Evolutionary conservation across 768 basidiomycete species (phyloP).

Genomic region (Boletus reticuloceps): DNA sequence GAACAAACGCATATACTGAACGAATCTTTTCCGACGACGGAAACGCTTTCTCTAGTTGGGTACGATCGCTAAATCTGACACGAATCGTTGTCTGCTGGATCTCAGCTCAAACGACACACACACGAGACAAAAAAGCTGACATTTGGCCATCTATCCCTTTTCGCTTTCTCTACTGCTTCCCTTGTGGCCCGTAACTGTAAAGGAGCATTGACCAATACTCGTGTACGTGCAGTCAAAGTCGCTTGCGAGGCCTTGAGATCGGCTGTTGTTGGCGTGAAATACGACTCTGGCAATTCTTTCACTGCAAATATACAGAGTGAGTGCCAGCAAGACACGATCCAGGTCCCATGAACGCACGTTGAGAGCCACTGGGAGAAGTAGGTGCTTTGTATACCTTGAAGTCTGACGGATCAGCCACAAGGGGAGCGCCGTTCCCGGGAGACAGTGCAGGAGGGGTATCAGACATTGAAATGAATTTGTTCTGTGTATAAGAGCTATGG

Average conservation of each 20-base stretch:
- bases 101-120: conserved; percentile 9
- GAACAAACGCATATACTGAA: conserved; percentile 83
- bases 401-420: conserved; percentile 13
- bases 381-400: conserved; percentile 54
- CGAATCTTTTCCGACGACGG: conserved; percentile 77
- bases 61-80: conserved; percentile 77
- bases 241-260: conserved; percentile 71
- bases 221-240: conserved; percentile 56
- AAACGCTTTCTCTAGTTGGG: conserved; percentile 76
- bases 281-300: conserved; percentile 66
- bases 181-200: conserved; percentile 61
- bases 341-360: conserved; percentile 32
- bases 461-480: conserved; percentile 22
- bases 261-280: conserved; percentile 67
- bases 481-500: conserved; percentile 11
- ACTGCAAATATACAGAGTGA: conserved; percentile 17
- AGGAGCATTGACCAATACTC: conserved; percentile 66
- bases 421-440: neutral
- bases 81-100: conserved; percentile 70
- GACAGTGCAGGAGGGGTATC: conserved; percentile 14
- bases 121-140: conserved; percentile 34
- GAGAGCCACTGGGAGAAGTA: conserved; percentile 23
- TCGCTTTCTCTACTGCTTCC: conserved; percentile 59
- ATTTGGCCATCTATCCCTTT: conserved; percentile 68
- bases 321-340: neutral